These are phyloP conservation scores for Forsythia suspensa DNA, from an alignment of 257 asterid genomes.

Conservation along the genomic window DNA sequence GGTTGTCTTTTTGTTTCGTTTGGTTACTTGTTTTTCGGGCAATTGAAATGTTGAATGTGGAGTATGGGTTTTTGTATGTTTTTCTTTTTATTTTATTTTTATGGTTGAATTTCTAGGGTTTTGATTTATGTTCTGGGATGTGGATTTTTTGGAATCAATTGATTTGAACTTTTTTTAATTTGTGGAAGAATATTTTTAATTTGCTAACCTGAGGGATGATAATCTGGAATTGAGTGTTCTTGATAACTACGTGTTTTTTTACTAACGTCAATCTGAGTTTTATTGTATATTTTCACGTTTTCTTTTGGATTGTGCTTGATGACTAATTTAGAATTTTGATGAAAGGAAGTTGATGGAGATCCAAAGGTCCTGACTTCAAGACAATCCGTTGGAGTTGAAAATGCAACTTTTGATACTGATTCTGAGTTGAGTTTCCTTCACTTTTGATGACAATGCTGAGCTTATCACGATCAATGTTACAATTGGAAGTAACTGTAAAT, in stretches of 20 bases:
- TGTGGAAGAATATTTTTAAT: not conserved
- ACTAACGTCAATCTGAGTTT: not conserved
- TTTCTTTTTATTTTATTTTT: not conserved
- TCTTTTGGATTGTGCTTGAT: not conserved
- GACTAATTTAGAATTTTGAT: not conserved
- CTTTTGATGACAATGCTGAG: constrained; percentile 41
- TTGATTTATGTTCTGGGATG: not conserved
- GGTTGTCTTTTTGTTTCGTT: not conserved
- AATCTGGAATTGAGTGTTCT: not conserved
- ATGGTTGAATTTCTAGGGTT: not conserved
- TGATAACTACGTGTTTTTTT: not conserved
- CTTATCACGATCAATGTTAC: constrained; percentile 33
- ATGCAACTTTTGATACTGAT: constrained; percentile 35
- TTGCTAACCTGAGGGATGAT: no score
- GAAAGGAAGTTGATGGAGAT: constrained; percentile 35
- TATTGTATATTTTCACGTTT: not conserved
- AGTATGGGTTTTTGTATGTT: not conserved
- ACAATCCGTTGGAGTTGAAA: constrained; percentile 28
- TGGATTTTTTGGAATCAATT: not conserved
- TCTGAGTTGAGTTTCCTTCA: constrained; percentile 50
- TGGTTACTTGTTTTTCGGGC: not conserved
- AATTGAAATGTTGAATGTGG: not conserved
- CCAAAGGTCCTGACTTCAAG: constrained; percentile 63
- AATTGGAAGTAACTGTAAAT: constrained; percentile 46
- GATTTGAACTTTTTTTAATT: not conserved